Evolutionary conservation across 176 grass and related monocot genomes (phyloP).

Genomic region (Saccharum officinarum): DNA sequence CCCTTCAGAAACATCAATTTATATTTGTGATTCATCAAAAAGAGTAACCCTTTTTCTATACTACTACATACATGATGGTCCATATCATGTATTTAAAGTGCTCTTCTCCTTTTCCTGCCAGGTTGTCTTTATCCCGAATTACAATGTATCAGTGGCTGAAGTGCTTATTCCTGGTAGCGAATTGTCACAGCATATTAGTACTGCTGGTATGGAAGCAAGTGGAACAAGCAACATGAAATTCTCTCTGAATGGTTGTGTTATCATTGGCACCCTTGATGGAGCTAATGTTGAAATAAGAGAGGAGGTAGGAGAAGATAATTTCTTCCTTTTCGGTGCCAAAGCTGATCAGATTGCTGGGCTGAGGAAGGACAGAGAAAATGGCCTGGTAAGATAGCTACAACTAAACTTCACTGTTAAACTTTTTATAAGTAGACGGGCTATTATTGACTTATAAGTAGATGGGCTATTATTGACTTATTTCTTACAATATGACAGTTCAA

Average conservation of each 20-base stretch:
- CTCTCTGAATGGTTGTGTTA: slow-evolving; percentile 91
- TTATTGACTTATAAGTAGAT: slow-evolving; percentile 23
- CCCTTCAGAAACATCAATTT: background rate
- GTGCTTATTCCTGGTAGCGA: slow-evolving; percentile 98
- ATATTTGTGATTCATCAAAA: background rate
- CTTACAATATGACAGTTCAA: slow-evolving; percentile 65
- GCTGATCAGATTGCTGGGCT: slow-evolving; percentile 85
- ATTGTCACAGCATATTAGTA: slow-evolving; percentile 94
- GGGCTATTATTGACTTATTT: slow-evolving; percentile 34
- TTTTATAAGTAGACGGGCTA: slow-evolving; percentile 23
- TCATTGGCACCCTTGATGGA: slow-evolving; percentile 97
- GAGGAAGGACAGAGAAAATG: slow-evolving; percentile 91
- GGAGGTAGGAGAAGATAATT: slow-evolving; percentile 92
- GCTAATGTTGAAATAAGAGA: slow-evolving; percentile 99
- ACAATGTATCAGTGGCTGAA: slow-evolving; percentile 97
- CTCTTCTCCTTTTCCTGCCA: slow-evolving; percentile 30
- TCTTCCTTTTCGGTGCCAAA: slow-evolving; percentile 98
- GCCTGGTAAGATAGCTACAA: slow-evolving; percentile 54
- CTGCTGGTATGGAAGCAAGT: slow-evolving; percentile 99
- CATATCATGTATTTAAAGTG: background rate
- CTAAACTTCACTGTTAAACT: background rate
- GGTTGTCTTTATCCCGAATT: slow-evolving; percentile 98
- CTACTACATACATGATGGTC: slow-evolving; percentile 1
- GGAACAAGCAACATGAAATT: slow-evolving; percentile 99
- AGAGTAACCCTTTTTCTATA: background rate